These are phyloP conservation scores for Sabuloglossum arenarium DNA, from an alignment of 495 filamentous ascomycete species.

Conservation along the genomic window DNA sequence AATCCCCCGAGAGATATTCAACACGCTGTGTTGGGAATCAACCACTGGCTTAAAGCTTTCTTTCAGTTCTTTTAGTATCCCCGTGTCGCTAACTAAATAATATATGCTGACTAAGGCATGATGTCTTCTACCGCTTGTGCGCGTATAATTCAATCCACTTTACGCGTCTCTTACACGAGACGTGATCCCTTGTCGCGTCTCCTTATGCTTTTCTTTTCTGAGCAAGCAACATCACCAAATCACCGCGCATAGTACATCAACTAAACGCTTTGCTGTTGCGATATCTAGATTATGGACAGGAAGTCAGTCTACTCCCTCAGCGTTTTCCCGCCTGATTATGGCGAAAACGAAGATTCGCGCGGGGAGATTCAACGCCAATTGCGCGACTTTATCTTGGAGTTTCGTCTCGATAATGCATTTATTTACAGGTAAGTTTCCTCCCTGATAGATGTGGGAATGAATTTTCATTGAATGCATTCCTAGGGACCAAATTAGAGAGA, in stretches of 20 bases:
- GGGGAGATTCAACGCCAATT: slow-evolving; percentile 32
- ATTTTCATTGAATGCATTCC: not conserved
- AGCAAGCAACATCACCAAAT: slow-evolving; percentile 5
- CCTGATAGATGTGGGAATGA: not conserved
- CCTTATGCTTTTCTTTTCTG: slow-evolving; percentile 3
- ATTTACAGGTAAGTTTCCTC: slow-evolving; percentile 59
- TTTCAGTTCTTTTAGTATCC: not conserved
- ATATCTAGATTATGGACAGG: slow-evolving; percentile 45
- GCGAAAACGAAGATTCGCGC: slow-evolving; percentile 37
- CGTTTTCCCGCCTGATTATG: slow-evolving; percentile 48
- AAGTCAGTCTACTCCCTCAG: slow-evolving; percentile 68
- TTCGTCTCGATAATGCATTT: slow-evolving; percentile 87
- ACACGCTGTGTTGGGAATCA: too few species aligned
- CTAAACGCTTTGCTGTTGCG: not conserved
- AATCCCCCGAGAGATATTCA: not conserved
- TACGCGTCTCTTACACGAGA: slow-evolving; percentile 4
- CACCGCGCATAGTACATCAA: not conserved
- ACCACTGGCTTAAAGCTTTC: not conserved
- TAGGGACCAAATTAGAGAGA: slow-evolving; percentile 91
- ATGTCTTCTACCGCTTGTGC: not conserved
- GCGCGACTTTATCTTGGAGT: slow-evolving; percentile 74
- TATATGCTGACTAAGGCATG: not conserved
- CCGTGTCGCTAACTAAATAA: not conserved
- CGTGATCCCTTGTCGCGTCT: slow-evolving; percentile 1
- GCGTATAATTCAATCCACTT: slow-evolving; percentile 4